phyloP scores from a whole-genome alignment of 2,329 filamentous ascomycete genomes.

The Colletotrichum simmondsii region DNA sequence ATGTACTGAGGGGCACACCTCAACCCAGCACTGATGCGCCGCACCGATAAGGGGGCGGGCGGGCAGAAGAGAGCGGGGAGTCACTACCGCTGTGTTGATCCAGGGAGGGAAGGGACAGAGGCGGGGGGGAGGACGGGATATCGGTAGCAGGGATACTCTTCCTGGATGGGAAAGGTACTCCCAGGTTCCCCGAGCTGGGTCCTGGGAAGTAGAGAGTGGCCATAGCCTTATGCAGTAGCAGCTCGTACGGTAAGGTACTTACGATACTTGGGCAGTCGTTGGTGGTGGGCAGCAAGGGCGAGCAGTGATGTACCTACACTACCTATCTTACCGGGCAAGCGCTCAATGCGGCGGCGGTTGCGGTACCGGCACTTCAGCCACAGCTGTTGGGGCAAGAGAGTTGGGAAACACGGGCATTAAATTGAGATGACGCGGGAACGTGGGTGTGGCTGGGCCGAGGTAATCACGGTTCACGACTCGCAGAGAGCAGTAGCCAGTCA shows the following conservation, averaged over 20 bases:
- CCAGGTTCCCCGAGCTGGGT: slow-evolving; percentile 21
- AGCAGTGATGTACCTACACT: not conserved
- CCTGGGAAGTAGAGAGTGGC: not conserved
- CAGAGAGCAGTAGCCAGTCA: not conserved
- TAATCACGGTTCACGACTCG: slow-evolving; percentile 31
- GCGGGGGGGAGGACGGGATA: not conserved
- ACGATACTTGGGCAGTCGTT: not conserved
- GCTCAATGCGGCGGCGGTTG: not conserved
- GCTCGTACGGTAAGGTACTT: not conserved
- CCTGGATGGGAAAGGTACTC: not conserved
- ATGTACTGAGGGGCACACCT: slow-evolving; percentile 21
- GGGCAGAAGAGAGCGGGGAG: not conserved
- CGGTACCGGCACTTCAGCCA: slow-evolving; percentile 7
- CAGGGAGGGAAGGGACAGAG: not conserved
- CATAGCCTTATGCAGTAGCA: not conserved
- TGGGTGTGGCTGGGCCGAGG: slow-evolving; percentile 34
- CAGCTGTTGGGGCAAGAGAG: not conserved
- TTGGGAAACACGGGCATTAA: not conserved
- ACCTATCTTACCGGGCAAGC: not conserved
- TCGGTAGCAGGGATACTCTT: slow-evolving; percentile 13
- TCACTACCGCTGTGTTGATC: not conserved
- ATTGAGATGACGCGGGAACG: not conserved
- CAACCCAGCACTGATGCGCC: not conserved
- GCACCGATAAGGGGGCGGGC: slow-evolving; percentile 19
- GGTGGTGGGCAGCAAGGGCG: not conserved